Evolutionary conservation across 139 green algal genomes (phyloP).

Genomic region (Limnomonas spitsbergensis): DNA sequence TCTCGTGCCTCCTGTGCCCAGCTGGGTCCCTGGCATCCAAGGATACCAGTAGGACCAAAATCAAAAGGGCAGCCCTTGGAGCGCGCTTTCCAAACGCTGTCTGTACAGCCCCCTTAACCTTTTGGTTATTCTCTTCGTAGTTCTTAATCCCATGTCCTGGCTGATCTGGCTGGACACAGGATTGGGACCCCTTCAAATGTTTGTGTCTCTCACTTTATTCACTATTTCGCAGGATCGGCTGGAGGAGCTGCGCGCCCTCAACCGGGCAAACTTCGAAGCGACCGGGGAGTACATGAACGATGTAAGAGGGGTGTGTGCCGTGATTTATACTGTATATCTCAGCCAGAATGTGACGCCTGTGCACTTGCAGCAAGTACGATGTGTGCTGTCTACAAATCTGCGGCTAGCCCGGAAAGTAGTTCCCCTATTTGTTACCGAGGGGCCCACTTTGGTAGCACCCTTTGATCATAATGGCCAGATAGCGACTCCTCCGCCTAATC

Average conservation of each 20-base stretch:
- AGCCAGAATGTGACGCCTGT: background rate
- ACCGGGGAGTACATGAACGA: constrained; percentile 79
- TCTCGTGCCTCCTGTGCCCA: too few relatives aligned
- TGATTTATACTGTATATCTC: background rate
- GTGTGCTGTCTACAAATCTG: background rate
- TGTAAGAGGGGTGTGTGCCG: constrained; percentile 28
- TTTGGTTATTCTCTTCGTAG: too few relatives aligned
- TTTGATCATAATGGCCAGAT: too few relatives aligned
- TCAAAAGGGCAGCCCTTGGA: too few relatives aligned
- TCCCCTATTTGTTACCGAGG: background rate
- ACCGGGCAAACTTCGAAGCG: constrained; percentile 69
- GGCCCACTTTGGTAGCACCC: background rate
- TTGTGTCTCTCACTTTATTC: background rate
- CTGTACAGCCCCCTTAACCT: too few relatives aligned
- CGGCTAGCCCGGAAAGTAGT: background rate
- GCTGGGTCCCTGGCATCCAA: too few relatives aligned
- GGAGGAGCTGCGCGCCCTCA: constrained; percentile 78
- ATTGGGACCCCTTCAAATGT: background rate
- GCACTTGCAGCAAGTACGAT: background rate
- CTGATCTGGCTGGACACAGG: too few relatives aligned
- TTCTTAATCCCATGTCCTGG: too few relatives aligned
- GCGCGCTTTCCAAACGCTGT: too few relatives aligned
- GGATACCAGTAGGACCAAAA: too few relatives aligned
- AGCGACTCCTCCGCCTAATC: too few relatives aligned
- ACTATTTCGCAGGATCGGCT: constrained; percentile 46